Conservation (phyloP, 768 basidiomycete genomes). For the Boletus pseudopeckii region DNA sequence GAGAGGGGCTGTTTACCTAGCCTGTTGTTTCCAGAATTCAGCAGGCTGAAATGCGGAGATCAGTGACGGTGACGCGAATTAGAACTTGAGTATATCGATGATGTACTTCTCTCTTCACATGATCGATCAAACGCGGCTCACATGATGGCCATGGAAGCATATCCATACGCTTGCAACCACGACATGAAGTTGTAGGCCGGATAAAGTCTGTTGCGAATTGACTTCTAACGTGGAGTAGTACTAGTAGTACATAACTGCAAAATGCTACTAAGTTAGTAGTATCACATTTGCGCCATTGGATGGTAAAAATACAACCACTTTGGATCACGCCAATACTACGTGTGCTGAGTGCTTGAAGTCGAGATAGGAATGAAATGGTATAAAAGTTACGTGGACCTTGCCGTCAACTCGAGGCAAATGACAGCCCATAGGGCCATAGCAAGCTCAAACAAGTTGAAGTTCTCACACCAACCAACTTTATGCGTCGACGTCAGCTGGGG, state of each 20-base stretch:
- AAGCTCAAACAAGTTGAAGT: not conserved
- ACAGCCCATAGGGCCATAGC: no score
- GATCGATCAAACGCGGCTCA: not conserved
- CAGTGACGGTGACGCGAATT: not conserved
- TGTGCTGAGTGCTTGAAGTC: not conserved
- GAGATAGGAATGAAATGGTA: not conserved
- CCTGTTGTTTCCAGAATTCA: not conserved
- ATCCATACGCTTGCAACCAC: not conserved
- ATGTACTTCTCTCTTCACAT: not conserved
- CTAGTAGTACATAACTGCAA: not conserved
- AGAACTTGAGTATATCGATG: not conserved
- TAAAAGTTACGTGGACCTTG: not conserved
- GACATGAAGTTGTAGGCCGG: not conserved
- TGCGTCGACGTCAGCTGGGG: not conserved
- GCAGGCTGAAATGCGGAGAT: not conserved
- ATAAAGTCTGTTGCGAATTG: not conserved
- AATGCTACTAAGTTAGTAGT: not conserved
- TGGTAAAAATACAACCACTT: not conserved
- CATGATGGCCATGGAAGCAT: not conserved
- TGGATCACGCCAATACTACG: no score
- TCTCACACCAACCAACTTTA: not conserved
- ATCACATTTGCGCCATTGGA: not conserved
- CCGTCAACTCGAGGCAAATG: not conserved
- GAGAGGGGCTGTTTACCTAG: not conserved
- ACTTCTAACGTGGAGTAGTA: not conserved